phyloP scores from a whole-genome alignment of 345 rosid species.

The Mangifera indica region DNA sequence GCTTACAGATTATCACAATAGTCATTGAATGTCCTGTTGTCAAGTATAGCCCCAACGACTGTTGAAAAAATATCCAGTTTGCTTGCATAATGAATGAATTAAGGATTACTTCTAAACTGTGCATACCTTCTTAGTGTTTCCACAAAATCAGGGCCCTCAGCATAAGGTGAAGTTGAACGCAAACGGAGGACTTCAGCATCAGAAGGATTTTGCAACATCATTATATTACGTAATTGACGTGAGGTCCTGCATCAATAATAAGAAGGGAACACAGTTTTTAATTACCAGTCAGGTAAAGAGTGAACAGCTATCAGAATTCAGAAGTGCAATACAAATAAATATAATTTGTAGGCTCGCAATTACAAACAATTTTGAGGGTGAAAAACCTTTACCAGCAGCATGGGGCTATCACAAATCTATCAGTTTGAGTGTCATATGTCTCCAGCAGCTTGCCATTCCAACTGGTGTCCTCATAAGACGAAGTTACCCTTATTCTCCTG shows the following conservation, averaged over 20 bases:
- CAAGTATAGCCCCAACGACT: too few species aligned
- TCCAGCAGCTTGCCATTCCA: slow-evolving; percentile 79
- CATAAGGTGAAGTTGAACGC: slow-evolving; percentile 80
- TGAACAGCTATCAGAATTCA: background rate
- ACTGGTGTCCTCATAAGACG: slow-evolving; percentile 50
- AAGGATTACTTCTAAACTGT: background rate
- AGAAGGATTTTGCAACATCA: slow-evolving; percentile 37
- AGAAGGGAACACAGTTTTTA: slow-evolving; percentile 2
- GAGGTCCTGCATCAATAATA: slow-evolving; percentile 49
- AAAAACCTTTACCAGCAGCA: slow-evolving; percentile 59
- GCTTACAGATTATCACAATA: background rate
- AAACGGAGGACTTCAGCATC: slow-evolving; percentile 56
- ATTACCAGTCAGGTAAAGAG: background rate
- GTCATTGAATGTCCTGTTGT: background rate
- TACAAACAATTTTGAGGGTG: background rate
- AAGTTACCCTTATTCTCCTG: slow-evolving; percentile 62
- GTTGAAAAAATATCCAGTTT: background rate
- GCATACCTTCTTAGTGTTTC: slow-evolving; percentile 55
- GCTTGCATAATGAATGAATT: background rate
- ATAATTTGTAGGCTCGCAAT: background rate
- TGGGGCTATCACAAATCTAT: slow-evolving; percentile 67
- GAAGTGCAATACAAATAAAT: background rate
- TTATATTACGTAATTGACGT: slow-evolving; percentile 26
- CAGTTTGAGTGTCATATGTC: slow-evolving; percentile 71
- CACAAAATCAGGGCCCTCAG: slow-evolving; percentile 88